These are phyloP conservation scores for Andrographis paniculata DNA, from an alignment of 305 asterid genomes.

Conservation along the genomic window DNA sequence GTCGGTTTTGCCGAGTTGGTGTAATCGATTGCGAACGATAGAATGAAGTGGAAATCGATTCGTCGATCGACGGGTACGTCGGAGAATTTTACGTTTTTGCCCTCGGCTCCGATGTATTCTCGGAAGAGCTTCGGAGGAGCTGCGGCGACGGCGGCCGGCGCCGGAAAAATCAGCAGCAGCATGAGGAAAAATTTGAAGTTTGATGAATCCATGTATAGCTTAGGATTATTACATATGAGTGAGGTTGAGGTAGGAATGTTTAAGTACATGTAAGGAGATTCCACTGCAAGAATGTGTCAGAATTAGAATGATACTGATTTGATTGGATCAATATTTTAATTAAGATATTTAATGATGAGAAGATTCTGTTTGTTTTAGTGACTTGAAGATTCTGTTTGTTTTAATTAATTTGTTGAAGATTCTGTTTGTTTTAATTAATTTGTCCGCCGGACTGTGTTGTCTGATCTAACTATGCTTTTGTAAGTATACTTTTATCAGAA, in stretches of 20 bases:
- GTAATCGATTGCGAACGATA: slow-evolving; percentile 68
- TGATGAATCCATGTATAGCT: slow-evolving; percentile 26
- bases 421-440: too few relatives aligned
- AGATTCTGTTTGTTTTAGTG: too few relatives aligned
- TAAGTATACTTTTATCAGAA: too few relatives aligned
- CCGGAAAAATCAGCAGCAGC: slow-evolving; percentile 19
- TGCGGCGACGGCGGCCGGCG: not conserved
- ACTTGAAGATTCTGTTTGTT: too few relatives aligned
- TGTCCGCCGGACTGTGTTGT: too few relatives aligned
- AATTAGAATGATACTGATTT: too few relatives aligned
- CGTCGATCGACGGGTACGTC: slow-evolving; percentile 49
- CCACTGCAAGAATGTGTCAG: too few relatives aligned
- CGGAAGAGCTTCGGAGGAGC: slow-evolving; percentile 29
- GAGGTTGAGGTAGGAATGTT: not conserved
- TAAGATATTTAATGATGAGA: too few relatives aligned
- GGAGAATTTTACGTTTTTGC: slow-evolving; percentile 34
- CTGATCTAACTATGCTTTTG: too few relatives aligned
- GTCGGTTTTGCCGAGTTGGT: slow-evolving; percentile 28
- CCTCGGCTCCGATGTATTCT: slow-evolving; percentile 66
- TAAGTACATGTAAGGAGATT: too few relatives aligned
- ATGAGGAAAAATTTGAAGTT: slow-evolving; percentile 21
- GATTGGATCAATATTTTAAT: too few relatives aligned
- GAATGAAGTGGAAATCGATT: slow-evolving; percentile 58
- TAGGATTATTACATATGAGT: not conserved
- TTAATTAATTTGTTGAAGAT: too few relatives aligned